Conservation (phyloP, 495 filamentous ascomycete species). For the Aspergillus homomorphus region DNA sequence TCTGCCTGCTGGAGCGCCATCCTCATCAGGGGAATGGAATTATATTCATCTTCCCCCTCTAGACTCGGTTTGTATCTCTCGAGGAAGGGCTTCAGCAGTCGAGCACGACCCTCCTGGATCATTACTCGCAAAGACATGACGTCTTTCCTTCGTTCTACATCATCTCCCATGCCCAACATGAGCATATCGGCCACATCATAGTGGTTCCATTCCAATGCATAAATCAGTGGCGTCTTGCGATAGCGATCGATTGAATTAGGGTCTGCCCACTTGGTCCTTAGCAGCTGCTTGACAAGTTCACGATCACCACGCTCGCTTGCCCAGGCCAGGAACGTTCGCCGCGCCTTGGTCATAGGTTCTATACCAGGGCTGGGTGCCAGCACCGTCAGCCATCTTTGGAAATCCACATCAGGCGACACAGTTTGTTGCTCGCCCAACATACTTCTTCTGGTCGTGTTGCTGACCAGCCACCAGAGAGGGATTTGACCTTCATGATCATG, state of each 20-base stretch:
- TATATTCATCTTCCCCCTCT: slow-evolving; percentile 12
- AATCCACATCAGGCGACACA: neutral
- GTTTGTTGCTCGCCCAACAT: neutral
- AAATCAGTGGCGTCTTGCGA: slow-evolving; percentile 22
- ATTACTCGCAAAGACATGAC: slow-evolving; percentile 12
- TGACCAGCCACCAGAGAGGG: slow-evolving; percentile 17
- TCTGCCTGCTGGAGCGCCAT: slow-evolving; percentile 16
- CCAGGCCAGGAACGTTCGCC: slow-evolving; percentile 19
- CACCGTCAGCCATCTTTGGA: slow-evolving; percentile 9
- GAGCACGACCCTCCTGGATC: slow-evolving; percentile 14
- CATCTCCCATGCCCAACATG: slow-evolving; percentile 2
- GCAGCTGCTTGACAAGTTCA: slow-evolving; percentile 6
- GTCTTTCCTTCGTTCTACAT: slow-evolving; percentile 3
- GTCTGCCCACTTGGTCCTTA: slow-evolving; percentile 15
- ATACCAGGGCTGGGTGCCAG: slow-evolving; percentile 6
- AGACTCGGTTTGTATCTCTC: slow-evolving; percentile 14
- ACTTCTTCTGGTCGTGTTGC: slow-evolving; percentile 1
- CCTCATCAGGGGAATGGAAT: slow-evolving; percentile 12
- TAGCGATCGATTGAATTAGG: slow-evolving; percentile 17
- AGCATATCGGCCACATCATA: slow-evolving; percentile 12
- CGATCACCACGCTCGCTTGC: slow-evolving; percentile 14
- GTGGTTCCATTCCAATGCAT: slow-evolving; percentile 17
- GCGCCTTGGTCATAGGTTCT: slow-evolving; percentile 15
- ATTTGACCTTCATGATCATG: slow-evolving; percentile 16
- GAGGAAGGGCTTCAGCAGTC: slow-evolving; percentile 14